Base-by-base conservation (phyloP, 345 rosid species). In the Raphanus raphanistrum region DNA sequence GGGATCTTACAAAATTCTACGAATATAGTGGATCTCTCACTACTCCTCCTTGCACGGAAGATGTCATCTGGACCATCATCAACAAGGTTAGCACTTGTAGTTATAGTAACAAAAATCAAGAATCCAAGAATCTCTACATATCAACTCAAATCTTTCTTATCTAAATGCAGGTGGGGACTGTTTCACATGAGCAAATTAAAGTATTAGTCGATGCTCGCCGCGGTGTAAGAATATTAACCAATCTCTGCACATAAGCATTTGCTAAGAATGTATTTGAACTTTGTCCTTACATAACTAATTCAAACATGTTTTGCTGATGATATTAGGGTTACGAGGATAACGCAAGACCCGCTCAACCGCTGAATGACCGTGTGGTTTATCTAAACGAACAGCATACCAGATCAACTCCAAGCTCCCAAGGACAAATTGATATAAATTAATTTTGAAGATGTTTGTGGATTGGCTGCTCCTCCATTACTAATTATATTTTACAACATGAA, bases 21-120 rank as follows among this genome's bases (percentile, higher is more conserved):
- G 88, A 89, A 75, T 91, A 93, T 66, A 48, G 72, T 21, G 98
- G 98, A 36, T 93, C 98, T 1, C 92, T 93, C 64, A 88, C 98
- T 0, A 80, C 85, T 29, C 94, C 98, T 79, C 97, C 97, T 60
- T 93, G 97, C 76, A 85, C 94, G 0, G 86, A 93, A 85, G 89
- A 86, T 71, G 94, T 93, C 68, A 79, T 76, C 63, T 89, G 97
- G 97, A 87, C 76, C 70, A 83, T 91, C 66, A 67, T 82, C 83
- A 76, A 66, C 66, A 77, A 84, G 86, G 95, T 93, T 10, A 43
- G 4, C 11, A 43, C 43, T 43, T 43, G 4, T 43, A 43, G n/a
- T n/a, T 41, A 41, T 16, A 52, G 58, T 50, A 15, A 48, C 1
- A 9, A 45, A 45, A 2, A 41, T 41, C 48, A 48, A 13, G 12